phyloP scores from a whole-genome alignment of 2,329 filamentous ascomycete genomes.

The Botrytis cinerea region DNA sequence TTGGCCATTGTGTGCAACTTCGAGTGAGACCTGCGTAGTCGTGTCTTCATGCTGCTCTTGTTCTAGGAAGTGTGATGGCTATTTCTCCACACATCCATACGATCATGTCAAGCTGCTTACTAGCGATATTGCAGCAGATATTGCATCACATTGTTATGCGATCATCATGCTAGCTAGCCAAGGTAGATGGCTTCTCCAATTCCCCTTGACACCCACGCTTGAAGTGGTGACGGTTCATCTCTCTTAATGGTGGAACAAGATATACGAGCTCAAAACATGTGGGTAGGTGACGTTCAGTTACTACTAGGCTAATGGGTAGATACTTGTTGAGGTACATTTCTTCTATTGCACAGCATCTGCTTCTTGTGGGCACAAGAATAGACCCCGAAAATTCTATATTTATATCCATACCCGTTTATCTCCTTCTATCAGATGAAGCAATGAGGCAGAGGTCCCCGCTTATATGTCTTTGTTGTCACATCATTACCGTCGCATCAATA shows the following conservation, averaged over 20 bases:
- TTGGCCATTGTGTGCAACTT: neutral
- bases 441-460: neutral
- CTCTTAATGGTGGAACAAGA: neutral
- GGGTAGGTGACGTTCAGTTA: neutral
- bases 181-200: neutral
- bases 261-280: neutral
- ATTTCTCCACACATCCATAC: neutral
- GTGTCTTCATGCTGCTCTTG: neutral
- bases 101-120: neutral
- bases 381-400: conserved; percentile 9
- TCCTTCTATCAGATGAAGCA: neutral
- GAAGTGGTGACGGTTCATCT: neutral
- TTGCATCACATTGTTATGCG: neutral
- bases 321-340: neutral
- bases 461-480: neutral
- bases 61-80: neutral
- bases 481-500: neutral
- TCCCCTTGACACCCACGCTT: neutral
- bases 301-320: neutral
- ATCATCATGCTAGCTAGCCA: neutral
- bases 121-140: neutral
- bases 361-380: neutral
- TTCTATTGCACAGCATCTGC: conserved; percentile 3
- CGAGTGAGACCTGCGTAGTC: neutral
- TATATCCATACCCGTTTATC: neutral